phyloP scores from a whole-genome alignment of 1,284 basidiomycete genomes.

The Mycocalia duriaeana region DNA sequence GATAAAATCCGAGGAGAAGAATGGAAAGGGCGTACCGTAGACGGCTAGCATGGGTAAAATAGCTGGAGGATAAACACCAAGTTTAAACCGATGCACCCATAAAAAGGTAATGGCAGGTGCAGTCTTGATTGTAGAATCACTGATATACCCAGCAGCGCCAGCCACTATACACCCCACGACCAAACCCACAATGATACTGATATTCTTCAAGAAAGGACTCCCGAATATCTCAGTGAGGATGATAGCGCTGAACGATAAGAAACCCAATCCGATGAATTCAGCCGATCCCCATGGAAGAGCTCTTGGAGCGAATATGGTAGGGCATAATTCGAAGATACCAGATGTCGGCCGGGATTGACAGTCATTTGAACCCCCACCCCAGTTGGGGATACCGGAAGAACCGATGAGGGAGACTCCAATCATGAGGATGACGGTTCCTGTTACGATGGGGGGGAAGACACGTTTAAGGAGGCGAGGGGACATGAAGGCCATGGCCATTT shows the following conservation, averaged over 20 bases:
- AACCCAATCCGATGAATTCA: constrained; percentile 81
- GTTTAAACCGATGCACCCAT: constrained; percentile 79
- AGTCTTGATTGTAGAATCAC: constrained; percentile 52
- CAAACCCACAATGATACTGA: constrained; percentile 70
- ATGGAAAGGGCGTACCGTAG: constrained; percentile 44
- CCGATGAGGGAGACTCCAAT: constrained; percentile 78
- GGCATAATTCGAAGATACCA: constrained; percentile 69
- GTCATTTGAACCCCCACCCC: constrained; percentile 78
- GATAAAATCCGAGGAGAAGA: not conserved
- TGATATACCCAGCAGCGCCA: constrained; percentile 72
- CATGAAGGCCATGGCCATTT: constrained; percentile 75
- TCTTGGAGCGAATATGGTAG: constrained; percentile 58
- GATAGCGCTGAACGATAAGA: constrained; percentile 77
- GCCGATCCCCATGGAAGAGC: constrained; percentile 69
- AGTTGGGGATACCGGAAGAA: constrained; percentile 70
- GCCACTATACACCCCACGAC: constrained; percentile 76
- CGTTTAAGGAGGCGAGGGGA: constrained; percentile 59
- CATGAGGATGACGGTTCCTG: constrained; percentile 72
- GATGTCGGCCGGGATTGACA: constrained; percentile 55
- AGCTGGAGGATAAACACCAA: constrained; percentile 75
- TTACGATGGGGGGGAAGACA: constrained; percentile 80
- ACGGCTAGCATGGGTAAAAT: constrained; percentile 82
- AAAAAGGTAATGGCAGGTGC: constrained; percentile 79
- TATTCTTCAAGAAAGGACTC: constrained; percentile 78
- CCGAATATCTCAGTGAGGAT: constrained; percentile 77